Evolutionary conservation across 129 eudicot genomes (phyloP), one percentile per base, ranked within the genome.

Genomic region (Chrysanthemum makinoi): DNA sequence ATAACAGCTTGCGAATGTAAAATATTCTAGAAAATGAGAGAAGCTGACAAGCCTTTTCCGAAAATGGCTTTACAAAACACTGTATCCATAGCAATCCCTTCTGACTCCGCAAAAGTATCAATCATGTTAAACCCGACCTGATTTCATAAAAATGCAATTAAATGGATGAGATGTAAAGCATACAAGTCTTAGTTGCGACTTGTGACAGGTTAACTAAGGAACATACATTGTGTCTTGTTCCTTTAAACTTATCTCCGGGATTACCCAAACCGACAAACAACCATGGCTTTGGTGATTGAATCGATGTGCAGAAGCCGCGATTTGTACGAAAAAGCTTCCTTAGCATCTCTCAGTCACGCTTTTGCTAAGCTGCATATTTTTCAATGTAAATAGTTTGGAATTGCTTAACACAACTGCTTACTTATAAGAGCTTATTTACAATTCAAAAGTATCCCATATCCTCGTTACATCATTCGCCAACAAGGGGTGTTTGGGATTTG

Each of bases 121-220:
- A 95, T 84, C 89, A 90, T 84, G 72, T 86, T 82, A 69, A 95
- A 95, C n/a, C 99, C 99, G 26, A 81, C 87, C 96, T 89, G 78
- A 30, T 39, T 22, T 24, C 10, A 16, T 67, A 65, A 70, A 56
- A 46, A 22, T 1, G 10, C 46, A 39, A 39, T 39, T 4, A 0
- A 39, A 39, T 39, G 46, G 46, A 7, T 39, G 10, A 39, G 9
- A 39, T 39, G 6, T 39, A 39, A 39, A 39, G 9, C 46, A 39
- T 39, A 6, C 1, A 39, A 1, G 46, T 39, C 46, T 6, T 7
- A 6, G 2, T 6, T 7, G 2, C 1, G 10, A 6, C 1, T 7
- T 39, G 46, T 39, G 46, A 39, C 46, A 39, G 2, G 10, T 39
- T 39, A 39, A 39, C 46, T 6, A 6, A 39, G 46, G 46, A 17